phyloP scores from a whole-genome alignment of 73 alveolate species.

The Diophrys sp. region DNA sequence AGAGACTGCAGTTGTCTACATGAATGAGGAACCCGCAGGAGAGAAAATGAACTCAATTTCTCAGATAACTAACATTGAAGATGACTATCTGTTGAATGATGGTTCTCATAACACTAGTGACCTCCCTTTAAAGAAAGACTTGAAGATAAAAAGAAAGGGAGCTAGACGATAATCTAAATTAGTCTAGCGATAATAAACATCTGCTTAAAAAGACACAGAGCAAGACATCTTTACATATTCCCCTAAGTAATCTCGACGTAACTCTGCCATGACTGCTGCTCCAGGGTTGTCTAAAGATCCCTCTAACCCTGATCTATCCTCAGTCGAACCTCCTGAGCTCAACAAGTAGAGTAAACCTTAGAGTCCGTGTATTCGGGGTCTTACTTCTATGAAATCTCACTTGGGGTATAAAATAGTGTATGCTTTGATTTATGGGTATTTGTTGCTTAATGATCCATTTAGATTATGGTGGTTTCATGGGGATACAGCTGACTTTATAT shows the following conservation, averaged over 20 bases:
- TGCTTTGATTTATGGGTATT: neutral
- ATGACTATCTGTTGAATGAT: neutral
- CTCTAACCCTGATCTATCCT: too few relatives aligned
- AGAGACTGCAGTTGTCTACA: neutral
- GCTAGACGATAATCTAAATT: neutral
- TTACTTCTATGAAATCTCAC: neutral
- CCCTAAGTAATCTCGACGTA: neutral
- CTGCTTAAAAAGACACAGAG: too few relatives aligned
- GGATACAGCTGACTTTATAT: neutral
- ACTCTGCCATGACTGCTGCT: neutral
- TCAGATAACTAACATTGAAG: neutral
- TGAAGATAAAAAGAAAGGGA: neutral
- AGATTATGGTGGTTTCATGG: neutral
- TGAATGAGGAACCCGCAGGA: neutral
- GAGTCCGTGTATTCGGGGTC: neutral
- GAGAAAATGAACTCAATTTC: neutral
- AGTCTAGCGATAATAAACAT: neutral
- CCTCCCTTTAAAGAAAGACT: neutral
- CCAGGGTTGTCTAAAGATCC: neutral
- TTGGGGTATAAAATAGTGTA: neutral
- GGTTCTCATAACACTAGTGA: neutral
- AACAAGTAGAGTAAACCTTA: neutral
- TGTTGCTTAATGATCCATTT: neutral
- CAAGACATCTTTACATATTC: neutral
- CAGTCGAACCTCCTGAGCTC: too few relatives aligned